Evolutionary conservation across 495 filamentous ascomycete species (phyloP).

Genomic region (Lichina pygmaea): DNA sequence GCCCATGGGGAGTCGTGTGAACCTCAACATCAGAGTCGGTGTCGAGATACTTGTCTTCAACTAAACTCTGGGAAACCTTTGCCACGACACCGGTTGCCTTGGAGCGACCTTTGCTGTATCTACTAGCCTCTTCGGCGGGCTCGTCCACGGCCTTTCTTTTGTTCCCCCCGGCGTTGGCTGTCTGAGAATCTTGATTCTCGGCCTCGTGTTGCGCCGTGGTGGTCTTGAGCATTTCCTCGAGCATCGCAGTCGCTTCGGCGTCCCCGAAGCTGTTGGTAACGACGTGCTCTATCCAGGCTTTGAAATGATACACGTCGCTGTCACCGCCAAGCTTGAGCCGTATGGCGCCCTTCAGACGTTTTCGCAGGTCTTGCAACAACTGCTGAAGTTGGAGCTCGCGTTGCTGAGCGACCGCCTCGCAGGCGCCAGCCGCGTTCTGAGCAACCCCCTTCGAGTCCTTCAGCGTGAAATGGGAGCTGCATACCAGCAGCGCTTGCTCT

Average conservation of each 20-base stretch:
- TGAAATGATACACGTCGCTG: conserved; percentile 1
- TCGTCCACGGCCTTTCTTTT: conserved; percentile 1
- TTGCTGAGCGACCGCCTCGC: conserved; percentile 11
- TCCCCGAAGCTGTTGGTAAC: conserved; percentile 3
- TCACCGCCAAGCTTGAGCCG: conserved; percentile 1
- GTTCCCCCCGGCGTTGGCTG: conserved; percentile 5
- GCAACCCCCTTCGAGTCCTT: conserved; percentile 8
- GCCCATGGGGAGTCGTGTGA: background rate
- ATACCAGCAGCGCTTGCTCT: conserved; percentile 21
- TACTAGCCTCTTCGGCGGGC: background rate
- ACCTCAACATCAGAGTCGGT: background rate
- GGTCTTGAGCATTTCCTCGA: conserved; percentile 4
- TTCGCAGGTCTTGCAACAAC: background rate
- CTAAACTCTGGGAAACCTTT: background rate
- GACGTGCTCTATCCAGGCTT: conserved; percentile 1
- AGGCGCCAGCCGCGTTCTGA: conserved; percentile 12
- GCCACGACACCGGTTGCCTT: background rate
- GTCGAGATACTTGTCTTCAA: background rate
- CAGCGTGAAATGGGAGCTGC: conserved; percentile 17
- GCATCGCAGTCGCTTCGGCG: background rate
- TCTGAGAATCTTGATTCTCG: conserved; percentile 7
- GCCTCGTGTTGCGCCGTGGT: conserved; percentile 5
- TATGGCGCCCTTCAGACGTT: background rate
- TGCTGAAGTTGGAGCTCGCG: conserved; percentile 1
- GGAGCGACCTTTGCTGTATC: background rate